Base-by-base conservation (phyloP, 78 protist species). In the Creolimax fragrantissima region DNA sequence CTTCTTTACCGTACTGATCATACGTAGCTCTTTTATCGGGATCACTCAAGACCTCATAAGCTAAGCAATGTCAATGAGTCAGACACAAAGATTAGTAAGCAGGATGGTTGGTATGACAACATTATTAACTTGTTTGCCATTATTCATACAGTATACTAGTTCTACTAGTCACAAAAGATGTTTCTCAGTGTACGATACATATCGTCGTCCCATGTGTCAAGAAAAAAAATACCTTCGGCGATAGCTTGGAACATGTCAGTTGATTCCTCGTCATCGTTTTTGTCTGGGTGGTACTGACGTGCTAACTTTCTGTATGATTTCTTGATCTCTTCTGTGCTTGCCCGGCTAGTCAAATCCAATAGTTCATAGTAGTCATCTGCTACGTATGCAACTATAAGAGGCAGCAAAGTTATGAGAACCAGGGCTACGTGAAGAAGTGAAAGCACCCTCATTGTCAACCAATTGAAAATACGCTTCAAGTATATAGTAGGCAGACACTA, bases 1-100 rank as follows among this genome's bases (percentile, higher is more conserved):
- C 98, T 83, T 97, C 98, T 85, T 96, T 98, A 67, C 99, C 99
- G 43, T 92, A 45, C 89, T 81, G 93, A 85, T 98, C 99, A 91
- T 97, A 98, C 36, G 89, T 35, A 43, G 91, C 24, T 3, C 98
- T 47, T 93, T 96, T 97, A 43, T 96, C 93, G 17, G 84, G 84
- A 93, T 98, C 98, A 5, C 93, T 45, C 4, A 98, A 96, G 5
- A 96, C 93, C 42, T 97, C 99, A 83, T 97, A 96, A 3, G 98
- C 98, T 36, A 43, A 43, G 11, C 42, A 91, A 6, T 42, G 36
- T 6, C 47, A 42, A 84, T 84, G 45, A 84, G 24, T n/a, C n/a
- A n/a, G n/a, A n/a, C n/a, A n/a, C n/a, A n/a, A n/a, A n/a, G n/a
- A n/a, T n/a, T n/a, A n/a, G n/a, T n/a, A n/a, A n/a, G n/a, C n/a